phyloP scores from a whole-genome alignment of 371 early-diverging fungal genomes.

The Actinomucor elegans region DNA sequence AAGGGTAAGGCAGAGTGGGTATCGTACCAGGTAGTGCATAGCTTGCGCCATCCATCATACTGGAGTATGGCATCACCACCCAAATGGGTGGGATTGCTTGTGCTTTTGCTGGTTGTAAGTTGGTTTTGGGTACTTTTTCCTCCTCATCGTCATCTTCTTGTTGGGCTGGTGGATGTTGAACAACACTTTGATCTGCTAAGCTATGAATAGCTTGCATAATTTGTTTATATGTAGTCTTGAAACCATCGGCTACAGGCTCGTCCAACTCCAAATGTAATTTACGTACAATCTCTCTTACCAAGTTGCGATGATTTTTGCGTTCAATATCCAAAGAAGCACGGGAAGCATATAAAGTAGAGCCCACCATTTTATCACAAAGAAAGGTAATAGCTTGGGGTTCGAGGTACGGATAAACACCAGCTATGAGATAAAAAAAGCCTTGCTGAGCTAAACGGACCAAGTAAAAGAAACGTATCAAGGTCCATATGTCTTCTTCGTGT shows the following conservation, averaged over 20 bases:
- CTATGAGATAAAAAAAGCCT: conserved; percentile 14
- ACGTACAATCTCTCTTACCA: not conserved
- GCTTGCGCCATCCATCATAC: conserved; percentile 8
- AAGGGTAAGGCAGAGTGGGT: not conserved
- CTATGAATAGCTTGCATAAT: not conserved
- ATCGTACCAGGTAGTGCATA: not conserved
- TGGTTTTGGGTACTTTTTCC: not conserved
- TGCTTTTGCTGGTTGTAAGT: not conserved
- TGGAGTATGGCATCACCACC: conserved; percentile 17
- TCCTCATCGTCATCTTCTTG: not conserved
- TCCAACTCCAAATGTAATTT: not conserved
- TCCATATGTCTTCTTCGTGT: not conserved
- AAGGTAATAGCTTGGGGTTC: conserved; percentile 17
- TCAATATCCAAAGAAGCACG: no score
- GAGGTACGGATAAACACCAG: conserved; percentile 1
- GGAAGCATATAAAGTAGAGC: not conserved
- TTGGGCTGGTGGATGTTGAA: not conserved
- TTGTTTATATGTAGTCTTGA: conserved; percentile 17
- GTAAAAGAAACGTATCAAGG: conserved; percentile 17
- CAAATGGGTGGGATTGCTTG: conserved; percentile 17
- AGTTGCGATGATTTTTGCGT: not conserved
- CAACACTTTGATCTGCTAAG: not conserved
- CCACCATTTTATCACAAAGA: conserved; percentile 14
- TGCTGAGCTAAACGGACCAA: conserved; percentile 21
- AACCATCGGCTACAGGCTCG: conserved; percentile 13